Evolutionary conservation across 2,329 filamentous ascomycete genomes (phyloP).

Genomic region (Talaromyces sp.): DNA sequence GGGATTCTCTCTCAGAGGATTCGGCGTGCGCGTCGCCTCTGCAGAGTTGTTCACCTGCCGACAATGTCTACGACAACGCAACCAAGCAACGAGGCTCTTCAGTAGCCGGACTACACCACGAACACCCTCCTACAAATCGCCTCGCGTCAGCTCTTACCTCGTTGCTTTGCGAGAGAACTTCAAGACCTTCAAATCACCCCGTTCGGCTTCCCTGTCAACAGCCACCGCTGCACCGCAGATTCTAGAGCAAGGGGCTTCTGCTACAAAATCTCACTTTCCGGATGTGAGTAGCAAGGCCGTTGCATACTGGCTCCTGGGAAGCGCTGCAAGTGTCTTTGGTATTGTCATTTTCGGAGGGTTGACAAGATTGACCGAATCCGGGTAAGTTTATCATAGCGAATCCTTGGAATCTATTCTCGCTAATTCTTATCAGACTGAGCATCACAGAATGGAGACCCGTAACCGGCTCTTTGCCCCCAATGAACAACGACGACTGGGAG

Average conservation of each 20-base stretch:
- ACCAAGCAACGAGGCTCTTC: slow-evolving; percentile 29
- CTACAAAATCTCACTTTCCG: slow-evolving; percentile 44
- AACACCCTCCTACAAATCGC: slow-evolving; percentile 28
- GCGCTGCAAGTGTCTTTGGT: slow-evolving; percentile 89
- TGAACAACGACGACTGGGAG: slow-evolving; percentile 77
- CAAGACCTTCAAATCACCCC: slow-evolving; percentile 4
- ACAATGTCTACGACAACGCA: slow-evolving; percentile 38
- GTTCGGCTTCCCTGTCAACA: slow-evolving; percentile 12
- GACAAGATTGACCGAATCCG: slow-evolving; percentile 91
- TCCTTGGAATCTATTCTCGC: background rate
- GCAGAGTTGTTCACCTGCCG: slow-evolving; percentile 41
- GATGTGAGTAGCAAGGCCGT: slow-evolving; percentile 70
- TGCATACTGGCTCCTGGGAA: slow-evolving; percentile 88
- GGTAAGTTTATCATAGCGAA: slow-evolving; percentile 53
- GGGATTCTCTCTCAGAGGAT: slow-evolving; percentile 31
- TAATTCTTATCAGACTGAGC: slow-evolving; percentile 63
- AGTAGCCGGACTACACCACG: slow-evolving; percentile 29
- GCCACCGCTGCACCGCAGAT: slow-evolving; percentile 21
- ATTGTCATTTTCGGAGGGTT: slow-evolving; percentile 94
- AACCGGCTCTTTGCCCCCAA: slow-evolving; percentile 82
- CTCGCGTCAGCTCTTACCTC: slow-evolving; percentile 29
- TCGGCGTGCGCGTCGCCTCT: slow-evolving; percentile 34
- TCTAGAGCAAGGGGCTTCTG: slow-evolving; percentile 25
- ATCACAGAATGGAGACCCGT: slow-evolving; percentile 99
- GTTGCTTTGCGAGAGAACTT: slow-evolving; percentile 23